phyloP scores from a whole-genome alignment of 2,329 filamentous ascomycete genomes.

The Mycocentrospora acerina region DNA sequence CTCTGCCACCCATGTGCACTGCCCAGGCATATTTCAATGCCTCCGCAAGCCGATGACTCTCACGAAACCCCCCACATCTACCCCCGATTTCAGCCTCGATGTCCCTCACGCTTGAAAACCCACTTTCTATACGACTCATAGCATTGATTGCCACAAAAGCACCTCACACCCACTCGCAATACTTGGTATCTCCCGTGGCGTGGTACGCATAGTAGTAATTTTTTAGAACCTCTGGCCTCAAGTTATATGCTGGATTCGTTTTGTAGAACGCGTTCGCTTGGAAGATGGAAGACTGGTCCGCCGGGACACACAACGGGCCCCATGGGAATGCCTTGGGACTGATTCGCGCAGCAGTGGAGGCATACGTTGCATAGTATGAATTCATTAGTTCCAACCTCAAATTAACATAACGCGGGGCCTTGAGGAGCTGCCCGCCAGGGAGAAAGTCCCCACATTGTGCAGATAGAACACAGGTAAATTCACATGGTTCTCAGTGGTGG shows the following conservation, averaged over 20 bases:
- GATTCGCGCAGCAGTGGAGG: slow-evolving; percentile 66
- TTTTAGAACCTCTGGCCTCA: slow-evolving; percentile 81
- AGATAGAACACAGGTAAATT: too few relatives aligned
- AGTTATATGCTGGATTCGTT: slow-evolving; percentile 59
- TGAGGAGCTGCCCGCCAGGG: slow-evolving; percentile 72
- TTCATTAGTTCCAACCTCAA: slow-evolving; percentile 73
- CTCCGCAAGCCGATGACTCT: slow-evolving; percentile 88
- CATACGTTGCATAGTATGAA: slow-evolving; percentile 75
- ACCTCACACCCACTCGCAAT: slow-evolving; percentile 83
- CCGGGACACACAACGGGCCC: slow-evolving; percentile 36
- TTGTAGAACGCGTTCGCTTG: slow-evolving; percentile 71
- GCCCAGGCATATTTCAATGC: slow-evolving; percentile 83
- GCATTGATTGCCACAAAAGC: slow-evolving; percentile 69
- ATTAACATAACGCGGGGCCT: slow-evolving; percentile 65
- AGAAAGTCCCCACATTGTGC: slow-evolving; percentile 87
- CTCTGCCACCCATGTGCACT: slow-evolving; percentile 63
- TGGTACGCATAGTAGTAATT: slow-evolving; percentile 86
- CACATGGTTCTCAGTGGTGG: too few relatives aligned
- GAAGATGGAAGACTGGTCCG: slow-evolving; percentile 60
- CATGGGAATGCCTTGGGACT: slow-evolving; percentile 66
- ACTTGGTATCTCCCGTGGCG: slow-evolving; percentile 71
- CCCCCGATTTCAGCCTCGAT: slow-evolving; percentile 67
- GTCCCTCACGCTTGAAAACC: slow-evolving; percentile 66
- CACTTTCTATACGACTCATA: slow-evolving; percentile 64
- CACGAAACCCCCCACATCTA: slow-evolving; percentile 67